Evolutionary conservation across 139 green algal genomes (phyloP).

Genomic region (Ostreobium quekettii): DNA sequence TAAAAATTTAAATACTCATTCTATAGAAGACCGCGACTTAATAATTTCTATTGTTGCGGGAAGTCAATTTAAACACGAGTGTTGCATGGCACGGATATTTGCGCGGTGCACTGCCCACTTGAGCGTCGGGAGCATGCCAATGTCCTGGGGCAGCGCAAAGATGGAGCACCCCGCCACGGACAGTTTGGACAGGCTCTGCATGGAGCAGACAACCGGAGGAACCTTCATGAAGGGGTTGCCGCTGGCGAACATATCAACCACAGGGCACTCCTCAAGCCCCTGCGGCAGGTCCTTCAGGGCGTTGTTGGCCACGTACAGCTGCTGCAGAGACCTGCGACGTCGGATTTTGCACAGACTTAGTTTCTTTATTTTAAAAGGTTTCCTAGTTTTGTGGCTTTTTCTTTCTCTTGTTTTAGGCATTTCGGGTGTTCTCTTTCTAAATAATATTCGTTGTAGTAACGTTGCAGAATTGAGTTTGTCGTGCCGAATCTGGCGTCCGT

Average conservation of each 20-base stretch:
- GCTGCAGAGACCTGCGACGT: no score
- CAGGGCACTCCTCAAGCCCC: neutral
- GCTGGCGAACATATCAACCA: neutral
- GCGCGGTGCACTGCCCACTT: neutral
- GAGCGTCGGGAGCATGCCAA: neutral
- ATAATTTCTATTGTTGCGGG: no score
- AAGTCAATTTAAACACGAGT: no score
- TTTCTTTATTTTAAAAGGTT: no score
- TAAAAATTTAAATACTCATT: neutral
- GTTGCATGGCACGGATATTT: no score
- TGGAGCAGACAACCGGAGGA: neutral
- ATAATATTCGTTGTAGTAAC: no score
- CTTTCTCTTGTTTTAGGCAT: no score
- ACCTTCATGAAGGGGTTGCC: neutral
- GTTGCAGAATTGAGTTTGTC: no score
- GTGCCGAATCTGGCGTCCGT: no score
- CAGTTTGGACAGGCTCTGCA: neutral
- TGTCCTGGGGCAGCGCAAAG: neutral
- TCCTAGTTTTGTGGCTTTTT: no score
- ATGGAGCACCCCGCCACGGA: neutral
- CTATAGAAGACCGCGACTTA: neutral
- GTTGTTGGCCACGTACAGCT: conserved; percentile 2
- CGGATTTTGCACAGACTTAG: no score
- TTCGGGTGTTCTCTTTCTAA: no score
- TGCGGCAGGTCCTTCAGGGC: neutral